phyloP scores from a whole-genome alignment of 768 basidiomycete species.

The Hebeloma cylindrosporum region DNA sequence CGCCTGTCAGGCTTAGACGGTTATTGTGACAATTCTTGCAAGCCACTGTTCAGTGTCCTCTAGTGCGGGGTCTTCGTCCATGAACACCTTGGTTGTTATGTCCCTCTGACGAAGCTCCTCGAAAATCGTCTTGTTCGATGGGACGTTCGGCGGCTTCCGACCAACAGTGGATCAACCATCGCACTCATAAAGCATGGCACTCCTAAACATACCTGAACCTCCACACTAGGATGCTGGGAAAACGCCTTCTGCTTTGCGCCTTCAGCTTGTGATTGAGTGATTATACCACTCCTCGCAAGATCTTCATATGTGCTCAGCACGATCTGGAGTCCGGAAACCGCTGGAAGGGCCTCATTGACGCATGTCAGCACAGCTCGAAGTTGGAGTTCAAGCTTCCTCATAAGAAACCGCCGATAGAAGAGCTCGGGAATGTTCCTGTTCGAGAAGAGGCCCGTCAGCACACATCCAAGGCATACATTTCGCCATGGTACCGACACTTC shows the following conservation, averaged over 20 bases:
- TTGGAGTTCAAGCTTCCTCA: constrained; percentile 2
- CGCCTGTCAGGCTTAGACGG: too few relatives aligned
- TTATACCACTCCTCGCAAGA: too few relatives aligned
- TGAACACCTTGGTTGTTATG: not conserved
- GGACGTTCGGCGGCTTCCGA: not conserved
- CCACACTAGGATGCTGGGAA: not conserved
- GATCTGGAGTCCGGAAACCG: too few relatives aligned
- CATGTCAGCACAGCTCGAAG: not conserved
- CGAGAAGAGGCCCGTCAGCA: not conserved
- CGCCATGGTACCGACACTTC: too few relatives aligned
- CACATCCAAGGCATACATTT: too few relatives aligned
- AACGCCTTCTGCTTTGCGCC: not conserved
- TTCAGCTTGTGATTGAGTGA: too few relatives aligned
- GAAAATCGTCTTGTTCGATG: not conserved
- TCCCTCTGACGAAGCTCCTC: constrained; percentile 1
- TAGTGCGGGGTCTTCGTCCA: not conserved
- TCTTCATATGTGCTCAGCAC: too few relatives aligned
- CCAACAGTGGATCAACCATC: not conserved
- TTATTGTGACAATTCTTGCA: too few relatives aligned
- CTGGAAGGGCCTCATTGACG: not conserved
- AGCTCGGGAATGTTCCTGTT: not conserved
- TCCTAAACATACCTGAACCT: not conserved
- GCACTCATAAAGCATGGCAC: not conserved
- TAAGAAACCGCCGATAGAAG: not conserved
- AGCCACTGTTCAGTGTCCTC: not conserved